phyloP scores from a whole-genome alignment of 106 monocot genomes.

The Iris macrosiphon region DNA sequence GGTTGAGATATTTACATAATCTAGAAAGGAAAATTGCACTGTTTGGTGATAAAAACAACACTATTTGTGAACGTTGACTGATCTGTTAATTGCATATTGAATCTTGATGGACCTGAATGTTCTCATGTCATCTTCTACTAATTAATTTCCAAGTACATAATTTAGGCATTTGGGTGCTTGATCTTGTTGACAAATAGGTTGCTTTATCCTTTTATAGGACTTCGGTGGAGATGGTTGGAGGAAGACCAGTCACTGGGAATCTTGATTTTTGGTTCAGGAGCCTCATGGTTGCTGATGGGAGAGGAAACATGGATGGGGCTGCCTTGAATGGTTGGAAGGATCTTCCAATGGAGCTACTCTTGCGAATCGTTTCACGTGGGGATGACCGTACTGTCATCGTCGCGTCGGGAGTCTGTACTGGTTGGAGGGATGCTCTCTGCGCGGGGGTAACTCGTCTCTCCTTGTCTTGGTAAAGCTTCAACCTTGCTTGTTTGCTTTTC shows the following conservation, averaged over 20 bases:
- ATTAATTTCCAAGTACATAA: no score
- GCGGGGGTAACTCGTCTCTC: slow-evolving; percentile 57
- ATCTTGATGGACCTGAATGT: no score
- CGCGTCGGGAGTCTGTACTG: slow-evolving; percentile 83
- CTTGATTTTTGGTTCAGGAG: slow-evolving; percentile 44
- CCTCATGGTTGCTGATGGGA: slow-evolving; percentile 39
- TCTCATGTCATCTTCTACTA: no score
- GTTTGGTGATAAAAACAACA: no score
- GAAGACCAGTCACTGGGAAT: slow-evolving; percentile 29
- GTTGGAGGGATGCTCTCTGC: slow-evolving; percentile 82
- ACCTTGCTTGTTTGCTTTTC: neutral
- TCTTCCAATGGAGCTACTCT: slow-evolving; percentile 82
- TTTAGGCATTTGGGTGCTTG: no score
- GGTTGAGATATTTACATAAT: no score
- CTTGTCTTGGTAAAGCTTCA: slow-evolving; percentile 55
- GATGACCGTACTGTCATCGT: slow-evolving; percentile 58
- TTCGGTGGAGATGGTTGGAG: slow-evolving; percentile 44
- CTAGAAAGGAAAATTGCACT: no score
- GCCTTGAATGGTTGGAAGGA: slow-evolving; percentile 75
- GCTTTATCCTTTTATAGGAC: no score
- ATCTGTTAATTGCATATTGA: no score
- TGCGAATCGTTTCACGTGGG: slow-evolving; percentile 47
- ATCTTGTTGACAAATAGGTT: no score
- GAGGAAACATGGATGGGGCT: slow-evolving; percentile 25
- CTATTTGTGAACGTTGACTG: no score